Percentiles rank a stretch among this genome's conserved stretches.
phyloP scores from a whole-genome alignment of 805 yeast genomes.

The Suhomyces sp. region DNA sequence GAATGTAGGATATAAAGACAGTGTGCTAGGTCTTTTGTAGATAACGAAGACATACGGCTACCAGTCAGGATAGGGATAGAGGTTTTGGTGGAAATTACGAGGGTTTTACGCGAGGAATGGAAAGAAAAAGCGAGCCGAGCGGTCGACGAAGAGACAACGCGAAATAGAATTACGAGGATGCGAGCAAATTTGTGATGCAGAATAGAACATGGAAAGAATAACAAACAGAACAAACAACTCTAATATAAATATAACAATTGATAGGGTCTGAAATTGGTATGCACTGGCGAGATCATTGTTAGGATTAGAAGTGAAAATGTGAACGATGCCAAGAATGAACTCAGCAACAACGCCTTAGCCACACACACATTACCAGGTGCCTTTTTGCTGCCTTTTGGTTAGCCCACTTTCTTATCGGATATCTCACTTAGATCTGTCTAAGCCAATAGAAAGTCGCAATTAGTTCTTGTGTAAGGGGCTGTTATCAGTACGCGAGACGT shows the following conservation, averaged over 20 bases:
- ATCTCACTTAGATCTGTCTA: neutral
- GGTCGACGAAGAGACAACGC: neutral
- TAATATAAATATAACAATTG: neutral
- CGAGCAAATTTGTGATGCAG: neutral
- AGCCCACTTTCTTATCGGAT: neutral
- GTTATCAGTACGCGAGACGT: neutral
- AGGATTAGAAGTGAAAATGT: neutral
- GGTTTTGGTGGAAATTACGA: neutral
- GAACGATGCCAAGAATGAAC: neutral
- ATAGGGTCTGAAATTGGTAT: neutral
- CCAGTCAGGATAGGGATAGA: neutral
- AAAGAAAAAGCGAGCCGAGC: neutral
- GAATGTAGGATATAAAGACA: no score
- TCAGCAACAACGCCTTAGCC: neutral
- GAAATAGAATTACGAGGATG: neutral
- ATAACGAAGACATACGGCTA: neutral
- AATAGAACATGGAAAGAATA: neutral
- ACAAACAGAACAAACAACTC: neutral
- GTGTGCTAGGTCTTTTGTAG: neutral
- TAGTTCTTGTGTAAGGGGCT: neutral
- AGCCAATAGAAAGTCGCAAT: slow-evolving; percentile 1
- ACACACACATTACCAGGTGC: neutral
- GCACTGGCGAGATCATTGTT: neutral
- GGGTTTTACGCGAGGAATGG: neutral
- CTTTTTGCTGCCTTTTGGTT: neutral